phyloP scores from a whole-genome alignment of 352 stramenopile species.

The Phytophthora gonapodyides region DNA sequence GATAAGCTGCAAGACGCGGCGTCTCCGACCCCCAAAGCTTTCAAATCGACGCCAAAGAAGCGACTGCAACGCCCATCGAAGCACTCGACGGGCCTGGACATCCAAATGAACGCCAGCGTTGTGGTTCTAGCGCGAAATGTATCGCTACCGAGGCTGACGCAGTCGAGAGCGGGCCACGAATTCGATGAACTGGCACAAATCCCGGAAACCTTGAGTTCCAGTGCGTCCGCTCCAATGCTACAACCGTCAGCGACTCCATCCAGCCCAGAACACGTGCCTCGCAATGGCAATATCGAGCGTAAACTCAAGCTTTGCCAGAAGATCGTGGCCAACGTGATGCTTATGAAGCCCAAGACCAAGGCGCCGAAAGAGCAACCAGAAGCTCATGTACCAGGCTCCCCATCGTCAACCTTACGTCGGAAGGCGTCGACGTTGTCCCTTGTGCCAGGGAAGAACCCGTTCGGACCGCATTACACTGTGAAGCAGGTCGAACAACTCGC shows the following conservation, averaged over 20 bases:
- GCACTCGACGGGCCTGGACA: slow-evolving; percentile 14
- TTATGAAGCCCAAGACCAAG: slow-evolving; percentile 27
- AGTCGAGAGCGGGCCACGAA: slow-evolving; percentile 6
- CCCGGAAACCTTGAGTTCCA: slow-evolving; percentile 23
- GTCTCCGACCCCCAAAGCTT: slow-evolving; percentile 7
- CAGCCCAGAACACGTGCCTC: slow-evolving; percentile 22
- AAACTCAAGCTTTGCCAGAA: slow-evolving; percentile 65
- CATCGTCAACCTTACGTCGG: slow-evolving; percentile 7
- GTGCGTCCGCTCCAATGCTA: slow-evolving; percentile 32
- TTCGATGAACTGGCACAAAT: not conserved
- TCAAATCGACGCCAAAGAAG: slow-evolving; percentile 53
- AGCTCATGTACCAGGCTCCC: slow-evolving; percentile 10
- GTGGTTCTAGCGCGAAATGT: slow-evolving; percentile 43
- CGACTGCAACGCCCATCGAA: slow-evolving; percentile 14
- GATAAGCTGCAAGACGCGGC: slow-evolving; percentile 34
- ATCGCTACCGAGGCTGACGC: slow-evolving; percentile 41
- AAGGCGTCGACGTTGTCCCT: slow-evolving; percentile 9
- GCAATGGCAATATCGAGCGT: slow-evolving; percentile 55
- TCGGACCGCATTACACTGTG: slow-evolving; percentile 59
- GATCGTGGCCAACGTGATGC: slow-evolving; percentile 33
- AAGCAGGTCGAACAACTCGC: slow-evolving; percentile 68
- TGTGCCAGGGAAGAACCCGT: slow-evolving; percentile 40
- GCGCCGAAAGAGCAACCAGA: slow-evolving; percentile 16
- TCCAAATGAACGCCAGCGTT: slow-evolving; percentile 44
- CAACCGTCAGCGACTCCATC: not conserved